These are phyloP conservation scores for Cylindrodendrum hubeiense DNA, from an alignment of 2,329 filamentous ascomycete species.

Conservation along the genomic window DNA sequence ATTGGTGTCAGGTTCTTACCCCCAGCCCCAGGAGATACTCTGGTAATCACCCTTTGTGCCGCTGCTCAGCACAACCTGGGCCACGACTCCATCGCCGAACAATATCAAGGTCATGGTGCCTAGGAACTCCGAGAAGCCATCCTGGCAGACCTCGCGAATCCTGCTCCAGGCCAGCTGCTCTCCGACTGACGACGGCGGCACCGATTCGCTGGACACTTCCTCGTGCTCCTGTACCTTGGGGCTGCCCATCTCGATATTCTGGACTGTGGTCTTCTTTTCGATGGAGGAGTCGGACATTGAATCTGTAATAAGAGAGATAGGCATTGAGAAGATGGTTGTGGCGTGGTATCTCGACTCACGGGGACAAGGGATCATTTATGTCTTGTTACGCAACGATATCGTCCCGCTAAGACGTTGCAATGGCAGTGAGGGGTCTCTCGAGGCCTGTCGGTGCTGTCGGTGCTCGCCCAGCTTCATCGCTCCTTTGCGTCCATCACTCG, in stretches of 20 bases:
- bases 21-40: slow-evolving; percentile 64
- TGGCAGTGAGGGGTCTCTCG: slow-evolving; percentile 8
- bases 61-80: slow-evolving; percentile 73
- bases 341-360: slow-evolving; percentile 26
- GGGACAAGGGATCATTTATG: slow-evolving; percentile 30
- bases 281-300: slow-evolving; percentile 51
- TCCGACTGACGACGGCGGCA: slow-evolving; percentile 31
- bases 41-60: slow-evolving; percentile 61
- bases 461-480: not conserved
- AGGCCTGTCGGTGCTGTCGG: not conserved
- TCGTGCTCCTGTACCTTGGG: slow-evolving; percentile 37
- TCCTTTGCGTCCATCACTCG: slow-evolving; percentile 1
- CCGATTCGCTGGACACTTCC: slow-evolving; percentile 34
- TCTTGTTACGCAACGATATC: slow-evolving; percentile 11
- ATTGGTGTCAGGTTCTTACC: slow-evolving; percentile 50
- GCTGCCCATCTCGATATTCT: slow-evolving; percentile 49
- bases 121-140: slow-evolving; percentile 76
- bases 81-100: slow-evolving; percentile 79
- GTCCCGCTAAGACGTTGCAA: slow-evolving; percentile 3
- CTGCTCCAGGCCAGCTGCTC: slow-evolving; percentile 61
- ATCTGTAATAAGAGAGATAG: slow-evolving; percentile 44
- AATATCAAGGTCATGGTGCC: slow-evolving; percentile 76
- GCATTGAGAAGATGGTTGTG: slow-evolving; percentile 44
- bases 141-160: slow-evolving; percentile 63
- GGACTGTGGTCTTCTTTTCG: slow-evolving; percentile 46